Evolutionary conservation across 495 filamentous ascomycete genomes (phyloP), one percentile per base, ranked within the genome.

Genomic region (Durotheca rogersii): DNA sequence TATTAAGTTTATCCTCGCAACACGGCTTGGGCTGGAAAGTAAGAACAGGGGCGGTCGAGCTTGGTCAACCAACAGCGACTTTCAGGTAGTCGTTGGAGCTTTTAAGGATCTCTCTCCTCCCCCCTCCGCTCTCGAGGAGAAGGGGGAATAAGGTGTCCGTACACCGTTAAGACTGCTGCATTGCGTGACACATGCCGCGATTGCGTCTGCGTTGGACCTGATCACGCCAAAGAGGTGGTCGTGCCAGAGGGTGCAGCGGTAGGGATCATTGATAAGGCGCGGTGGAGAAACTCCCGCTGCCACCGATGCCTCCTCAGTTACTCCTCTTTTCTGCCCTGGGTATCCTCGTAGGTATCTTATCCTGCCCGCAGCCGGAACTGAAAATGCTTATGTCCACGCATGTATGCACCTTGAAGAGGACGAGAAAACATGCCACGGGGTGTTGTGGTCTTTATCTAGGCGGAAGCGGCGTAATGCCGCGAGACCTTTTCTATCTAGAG

Each of bases 111-210:
- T n/a, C n/a, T n/a, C n/a, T n/a, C n/a, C n/a, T n/a, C n/a, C n/a
- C n/a, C n/a, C 9, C 27, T 47, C 25, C 32, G 42, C 25, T n/a
- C 10, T 15, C 27, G 46, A 47, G 12, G 35, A 40, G 41, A 31
- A 21, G 11, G 14, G 14, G n/a, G n/a, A n/a, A n/a, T n/a, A 29
- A 39, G n/a, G 15, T 38, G 32, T 25, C 15, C 12, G 31, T 29
- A 43, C 42, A 48, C 38, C 41, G 54, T 51, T 51, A 51, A 37
- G 53, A 29, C 15, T 51, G 34, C 48, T 41, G 43, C 38, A 53
- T 58, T 48, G 55, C 55, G 44, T 53, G 43, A 58, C 27, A 53
- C 33, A 36, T 58, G 48, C 55, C 55, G 32, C 48, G 39, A 58
- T 52, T 27, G 23, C 23, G 23, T 27, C 23, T 27, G 23, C 23